phyloP scores from a whole-genome alignment of 2,329 filamentous ascomycete species.

The Aspergillus jensenii region DNA sequence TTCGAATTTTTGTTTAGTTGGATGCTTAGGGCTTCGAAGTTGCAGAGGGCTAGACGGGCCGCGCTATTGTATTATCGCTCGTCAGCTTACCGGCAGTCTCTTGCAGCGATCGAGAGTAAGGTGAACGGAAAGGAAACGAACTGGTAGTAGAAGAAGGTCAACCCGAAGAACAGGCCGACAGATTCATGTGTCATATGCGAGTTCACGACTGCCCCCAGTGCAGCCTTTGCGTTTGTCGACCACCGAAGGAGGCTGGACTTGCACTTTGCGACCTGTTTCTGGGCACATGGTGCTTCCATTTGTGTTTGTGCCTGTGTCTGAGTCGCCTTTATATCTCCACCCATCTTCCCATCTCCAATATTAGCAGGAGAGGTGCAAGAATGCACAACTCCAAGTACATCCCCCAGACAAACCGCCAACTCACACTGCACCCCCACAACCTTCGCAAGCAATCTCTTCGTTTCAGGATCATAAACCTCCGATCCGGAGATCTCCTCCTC shows the following conservation, averaged over 20 bases:
- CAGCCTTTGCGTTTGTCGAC: conserved; percentile 4
- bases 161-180: background rate
- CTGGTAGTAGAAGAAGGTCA: conserved; percentile 8
- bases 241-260: background rate
- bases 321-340: background rate
- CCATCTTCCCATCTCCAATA: background rate
- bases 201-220: background rate
- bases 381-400: conserved; percentile 3
- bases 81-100: too few species aligned
- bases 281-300: background rate
- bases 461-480: conserved; percentile 5
- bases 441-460: background rate
- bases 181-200: background rate
- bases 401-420: background rate
- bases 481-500: conserved; percentile 3
- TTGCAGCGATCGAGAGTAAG: too few species aligned
- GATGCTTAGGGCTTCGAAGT: conserved; percentile 6
- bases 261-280: background rate
- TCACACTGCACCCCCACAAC: background rate
- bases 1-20: background rate
- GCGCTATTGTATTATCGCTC: background rate
- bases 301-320: background rate
- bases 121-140: background rate
- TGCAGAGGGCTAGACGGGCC: conserved; percentile 4
- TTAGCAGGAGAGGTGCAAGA: background rate